Conservation (phyloP, 1,284 basidiomycete species). For the Exobasidium cylindrosporum region DNA sequence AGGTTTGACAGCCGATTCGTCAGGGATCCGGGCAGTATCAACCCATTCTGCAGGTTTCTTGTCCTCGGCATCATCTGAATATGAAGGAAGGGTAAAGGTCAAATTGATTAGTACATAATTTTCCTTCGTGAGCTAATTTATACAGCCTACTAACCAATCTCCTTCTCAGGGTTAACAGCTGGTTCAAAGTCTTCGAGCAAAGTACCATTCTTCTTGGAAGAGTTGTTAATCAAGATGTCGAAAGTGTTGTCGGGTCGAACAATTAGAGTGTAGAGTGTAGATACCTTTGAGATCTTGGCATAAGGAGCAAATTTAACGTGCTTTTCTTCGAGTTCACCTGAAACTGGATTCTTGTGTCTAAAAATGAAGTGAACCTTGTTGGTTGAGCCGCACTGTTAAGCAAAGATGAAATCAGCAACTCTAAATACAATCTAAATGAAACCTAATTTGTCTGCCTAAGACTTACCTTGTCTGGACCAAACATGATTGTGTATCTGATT, state of each 20-base stretch:
- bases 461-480: conserved; percentile 49
- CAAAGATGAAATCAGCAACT: neutral
- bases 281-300: conserved; percentile 60
- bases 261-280: conserved; percentile 59
- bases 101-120: neutral
- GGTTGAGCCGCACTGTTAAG: conserved; percentile 40
- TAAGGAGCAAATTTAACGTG: conserved; percentile 79
- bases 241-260: conserved; percentile 92
- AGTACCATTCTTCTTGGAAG: conserved; percentile 65
- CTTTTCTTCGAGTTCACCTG: conserved; percentile 82
- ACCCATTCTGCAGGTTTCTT: conserved; percentile 91
- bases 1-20: conserved; percentile 71
- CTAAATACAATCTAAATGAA: conserved; percentile 7
- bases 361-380: conserved; percentile 56
- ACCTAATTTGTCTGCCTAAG: neutral
- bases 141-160: conserved; percentile 61
- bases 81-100: conserved; percentile 21
- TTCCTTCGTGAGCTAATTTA: conserved; percentile 50
- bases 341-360: conserved; percentile 53
- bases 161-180: conserved; percentile 85
- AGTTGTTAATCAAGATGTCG: conserved; percentile 86
- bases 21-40: conserved; percentile 78
- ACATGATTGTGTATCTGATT: conserved; percentile 52
- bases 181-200: conserved; percentile 93
- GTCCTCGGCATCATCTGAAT: conserved; percentile 74